These are phyloP conservation scores for Fusarium pseudonygamai DNA, from an alignment of 2,329 filamentous ascomycete genomes.

Conservation along the genomic window DNA sequence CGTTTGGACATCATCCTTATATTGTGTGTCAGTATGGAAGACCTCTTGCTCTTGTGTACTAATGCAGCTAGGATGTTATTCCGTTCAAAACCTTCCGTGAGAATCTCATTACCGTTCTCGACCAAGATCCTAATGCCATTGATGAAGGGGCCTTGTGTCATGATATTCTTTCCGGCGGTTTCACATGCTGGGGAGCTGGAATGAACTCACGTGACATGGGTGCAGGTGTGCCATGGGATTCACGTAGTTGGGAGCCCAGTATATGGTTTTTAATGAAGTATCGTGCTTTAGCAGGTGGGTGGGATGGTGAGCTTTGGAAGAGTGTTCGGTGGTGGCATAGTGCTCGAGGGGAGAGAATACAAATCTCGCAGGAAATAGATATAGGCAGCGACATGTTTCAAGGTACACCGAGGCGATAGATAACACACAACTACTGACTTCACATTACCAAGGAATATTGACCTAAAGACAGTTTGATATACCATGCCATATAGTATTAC, in stretches of 20 bases:
- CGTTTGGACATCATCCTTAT: slow-evolving; percentile 49
- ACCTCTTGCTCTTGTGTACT: not conserved
- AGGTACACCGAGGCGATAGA: slow-evolving; percentile 1
- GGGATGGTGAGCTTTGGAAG: slow-evolving; percentile 51
- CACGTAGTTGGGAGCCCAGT: slow-evolving; percentile 55
- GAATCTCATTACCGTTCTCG: slow-evolving; percentile 41
- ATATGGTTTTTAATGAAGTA: slow-evolving; percentile 57
- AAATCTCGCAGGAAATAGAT: slow-evolving; percentile 2
- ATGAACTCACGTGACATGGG: slow-evolving; percentile 43
- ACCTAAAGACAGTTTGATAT: not conserved
- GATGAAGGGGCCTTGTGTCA: slow-evolving; percentile 50
- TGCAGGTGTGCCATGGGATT: slow-evolving; percentile 55
- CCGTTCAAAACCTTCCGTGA: slow-evolving; percentile 47
- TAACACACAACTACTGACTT: not conserved
- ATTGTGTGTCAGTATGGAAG: slow-evolving; percentile 31
- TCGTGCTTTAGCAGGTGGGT: slow-evolving; percentile 47
- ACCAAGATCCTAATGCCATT: slow-evolving; percentile 40
- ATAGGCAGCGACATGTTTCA: not conserved
- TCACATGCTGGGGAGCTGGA: slow-evolving; percentile 51
- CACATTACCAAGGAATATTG: not conserved
- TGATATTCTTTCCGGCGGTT: slow-evolving; percentile 48
- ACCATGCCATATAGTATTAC: slow-evolving; percentile 35
- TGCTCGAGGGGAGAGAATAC: slow-evolving; percentile 40
- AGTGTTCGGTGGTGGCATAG: slow-evolving; percentile 45
- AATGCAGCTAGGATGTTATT: slow-evolving; percentile 45